Conservation (phyloP, 1,284 basidiomycete genomes). For the Ustilago vetiveriae region DNA sequence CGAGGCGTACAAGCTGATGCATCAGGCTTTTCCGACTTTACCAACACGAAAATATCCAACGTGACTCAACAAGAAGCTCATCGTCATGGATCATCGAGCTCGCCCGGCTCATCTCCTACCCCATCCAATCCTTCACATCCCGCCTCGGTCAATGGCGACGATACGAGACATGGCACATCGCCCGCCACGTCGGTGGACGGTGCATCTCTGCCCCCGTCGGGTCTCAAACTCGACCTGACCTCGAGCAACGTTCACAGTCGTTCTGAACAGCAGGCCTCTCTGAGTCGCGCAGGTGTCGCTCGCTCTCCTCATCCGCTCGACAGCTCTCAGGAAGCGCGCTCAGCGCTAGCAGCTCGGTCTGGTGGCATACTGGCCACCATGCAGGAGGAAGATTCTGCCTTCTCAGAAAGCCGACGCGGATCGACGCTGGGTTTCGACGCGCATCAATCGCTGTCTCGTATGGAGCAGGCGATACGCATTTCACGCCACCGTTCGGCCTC, state of each 20-base stretch:
- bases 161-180: slow-evolving; percentile 34
- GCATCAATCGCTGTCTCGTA: slow-evolving; percentile 12
- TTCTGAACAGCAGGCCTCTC: slow-evolving; percentile 31
- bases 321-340: slow-evolving; percentile 20
- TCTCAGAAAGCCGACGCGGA: slow-evolving; percentile 13
- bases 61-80: neutral
- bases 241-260: slow-evolving; percentile 17
- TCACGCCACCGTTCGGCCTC: slow-evolving; percentile 51
- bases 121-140: slow-evolving; percentile 32
- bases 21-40: too few relatives aligned
- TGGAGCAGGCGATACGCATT: slow-evolving; percentile 32
- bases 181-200: slow-evolving; percentile 36
- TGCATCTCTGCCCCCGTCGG: slow-evolving; percentile 14
- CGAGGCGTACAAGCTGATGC: slow-evolving; percentile 7
- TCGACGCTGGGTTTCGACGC: slow-evolving; percentile 28
- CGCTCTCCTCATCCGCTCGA: slow-evolving; percentile 40
- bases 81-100: slow-evolving; percentile 10
- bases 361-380: slow-evolving; percentile 35
- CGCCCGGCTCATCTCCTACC: slow-evolving; percentile 25
- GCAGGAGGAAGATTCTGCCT: slow-evolving; percentile 36
- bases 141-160: slow-evolving; percentile 36
- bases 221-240: slow-evolving; percentile 28
- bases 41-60: neutral
- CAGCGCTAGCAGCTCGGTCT: slow-evolving; percentile 24
- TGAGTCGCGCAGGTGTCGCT: slow-evolving; percentile 29